phyloP scores from a whole-genome alignment of 176 grass and related monocot species.

The Oryza brachyantha region DNA sequence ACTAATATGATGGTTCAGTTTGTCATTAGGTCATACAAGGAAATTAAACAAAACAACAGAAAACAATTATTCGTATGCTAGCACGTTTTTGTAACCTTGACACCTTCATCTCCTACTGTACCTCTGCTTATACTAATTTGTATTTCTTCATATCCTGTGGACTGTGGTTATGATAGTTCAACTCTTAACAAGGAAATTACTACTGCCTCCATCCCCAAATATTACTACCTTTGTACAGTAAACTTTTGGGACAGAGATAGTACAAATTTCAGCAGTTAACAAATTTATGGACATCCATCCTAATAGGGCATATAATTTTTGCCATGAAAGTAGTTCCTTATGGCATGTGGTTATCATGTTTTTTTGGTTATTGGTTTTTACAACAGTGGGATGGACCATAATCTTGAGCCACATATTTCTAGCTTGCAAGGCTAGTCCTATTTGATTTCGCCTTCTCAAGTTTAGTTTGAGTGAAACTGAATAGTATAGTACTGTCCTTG shows the following conservation, averaged over 20 bases:
- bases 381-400: not conserved
- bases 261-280: not conserved
- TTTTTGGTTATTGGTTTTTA: not conserved
- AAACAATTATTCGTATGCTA: not conserved
- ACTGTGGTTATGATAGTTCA: not conserved
- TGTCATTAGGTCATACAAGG: not conserved
- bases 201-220: too few relatives aligned
- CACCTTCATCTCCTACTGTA: not conserved
- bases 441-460: not conserved
- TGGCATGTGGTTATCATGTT: not conserved
- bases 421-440: not conserved
- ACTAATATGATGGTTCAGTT: not conserved
- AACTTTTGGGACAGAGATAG: too few relatives aligned
- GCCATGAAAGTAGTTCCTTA: not conserved
- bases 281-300: not conserved
- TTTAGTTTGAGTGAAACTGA: not conserved
- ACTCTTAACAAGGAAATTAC: not conserved
- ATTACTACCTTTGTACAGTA: too few relatives aligned
- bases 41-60: not conserved
- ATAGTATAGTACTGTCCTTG: not conserved
- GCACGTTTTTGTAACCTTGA: slow-evolving; percentile 1
- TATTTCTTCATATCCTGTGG: not conserved
- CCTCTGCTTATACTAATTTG: slow-evolving; percentile 4
- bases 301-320: not conserved
- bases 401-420: not conserved